Percentiles rank a stretch among this genome's conserved stretches.
Conservation (phyloP, 176 grass and related monocot species). For the Paspalum notatum region DNA sequence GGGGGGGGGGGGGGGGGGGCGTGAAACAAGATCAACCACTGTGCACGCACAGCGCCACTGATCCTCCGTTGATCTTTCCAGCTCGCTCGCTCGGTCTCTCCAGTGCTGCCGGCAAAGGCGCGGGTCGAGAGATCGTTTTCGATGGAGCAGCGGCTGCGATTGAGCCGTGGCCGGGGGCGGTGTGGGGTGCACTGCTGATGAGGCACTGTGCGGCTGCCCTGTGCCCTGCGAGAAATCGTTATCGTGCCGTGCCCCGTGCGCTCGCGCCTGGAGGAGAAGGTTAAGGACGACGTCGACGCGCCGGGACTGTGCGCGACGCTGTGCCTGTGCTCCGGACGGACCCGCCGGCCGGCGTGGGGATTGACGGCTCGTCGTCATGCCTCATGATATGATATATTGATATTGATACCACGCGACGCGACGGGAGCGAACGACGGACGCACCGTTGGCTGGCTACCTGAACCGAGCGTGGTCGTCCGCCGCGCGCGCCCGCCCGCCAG, state of each 20-base stretch:
- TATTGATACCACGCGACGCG: no score
- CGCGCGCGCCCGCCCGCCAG: no score
- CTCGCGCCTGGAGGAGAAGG: constrained; percentile 2
- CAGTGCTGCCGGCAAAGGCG: no score
- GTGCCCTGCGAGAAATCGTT: constrained; percentile 24
- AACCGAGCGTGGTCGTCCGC: no score
- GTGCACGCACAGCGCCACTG: constrained; percentile 10
- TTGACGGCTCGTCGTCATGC: no score
- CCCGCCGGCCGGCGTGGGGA: no score
- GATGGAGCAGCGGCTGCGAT: not conserved
- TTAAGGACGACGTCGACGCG: constrained; percentile 12
- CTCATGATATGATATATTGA: no score
- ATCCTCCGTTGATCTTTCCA: not conserved
- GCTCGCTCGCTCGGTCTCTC: not conserved
- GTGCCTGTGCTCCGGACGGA: not conserved
- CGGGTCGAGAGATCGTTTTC: not conserved
- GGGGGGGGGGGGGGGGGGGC: no score
- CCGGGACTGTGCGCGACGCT: constrained; percentile 3
- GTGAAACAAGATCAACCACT: constrained; percentile 34
- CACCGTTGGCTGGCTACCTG: no score
- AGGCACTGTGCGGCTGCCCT: not conserved
- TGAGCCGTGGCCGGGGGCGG: constrained; percentile 7
- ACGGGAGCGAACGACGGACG: no score
- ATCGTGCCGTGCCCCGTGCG: constrained; percentile 32
- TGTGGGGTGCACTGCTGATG: constrained; percentile 11